Conservation (phyloP, 257 asterid species). For the Lantana camara region DNA sequence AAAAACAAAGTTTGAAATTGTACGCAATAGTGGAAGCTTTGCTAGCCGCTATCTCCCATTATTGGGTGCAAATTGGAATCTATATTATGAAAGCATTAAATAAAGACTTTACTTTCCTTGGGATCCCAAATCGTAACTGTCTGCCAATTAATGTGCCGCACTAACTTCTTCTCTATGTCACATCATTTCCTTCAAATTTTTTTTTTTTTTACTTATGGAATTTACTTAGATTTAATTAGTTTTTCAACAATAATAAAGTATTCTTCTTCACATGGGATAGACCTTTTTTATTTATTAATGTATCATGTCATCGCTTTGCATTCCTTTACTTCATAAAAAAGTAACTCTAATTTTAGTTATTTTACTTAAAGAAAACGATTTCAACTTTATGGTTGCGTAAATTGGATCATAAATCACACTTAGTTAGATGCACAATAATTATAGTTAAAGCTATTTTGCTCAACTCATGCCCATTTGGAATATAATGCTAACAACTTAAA, state of each 20-base stretch:
- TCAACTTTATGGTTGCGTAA: neutral
- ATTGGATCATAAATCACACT: neutral
- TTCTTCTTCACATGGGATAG: neutral
- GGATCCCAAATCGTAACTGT: conserved; percentile 28
- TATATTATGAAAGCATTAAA: conserved; percentile 10
- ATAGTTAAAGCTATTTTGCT: no score
- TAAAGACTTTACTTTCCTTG: conserved; percentile 19
- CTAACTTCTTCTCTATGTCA: conserved; percentile 6
- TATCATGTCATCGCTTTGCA: neutral
- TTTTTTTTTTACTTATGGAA: neutral
- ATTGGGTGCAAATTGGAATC: conserved; percentile 15
- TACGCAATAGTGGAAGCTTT: neutral
- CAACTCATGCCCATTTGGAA: no score
- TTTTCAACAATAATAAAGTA: neutral
- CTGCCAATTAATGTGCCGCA: conserved; percentile 5
- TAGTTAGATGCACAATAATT: no score
- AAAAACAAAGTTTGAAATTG: no score
- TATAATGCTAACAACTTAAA: no score
- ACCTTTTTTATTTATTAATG: neutral
- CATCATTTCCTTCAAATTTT: conserved; percentile 15
- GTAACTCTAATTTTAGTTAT: no score
- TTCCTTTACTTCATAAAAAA: neutral
- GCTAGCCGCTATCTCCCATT: conserved; percentile 17
- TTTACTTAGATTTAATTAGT: no score
- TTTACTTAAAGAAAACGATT: no score